Base-by-base conservation (phyloP, 805 yeast species). In the Jamesozyma piceae region DNA sequence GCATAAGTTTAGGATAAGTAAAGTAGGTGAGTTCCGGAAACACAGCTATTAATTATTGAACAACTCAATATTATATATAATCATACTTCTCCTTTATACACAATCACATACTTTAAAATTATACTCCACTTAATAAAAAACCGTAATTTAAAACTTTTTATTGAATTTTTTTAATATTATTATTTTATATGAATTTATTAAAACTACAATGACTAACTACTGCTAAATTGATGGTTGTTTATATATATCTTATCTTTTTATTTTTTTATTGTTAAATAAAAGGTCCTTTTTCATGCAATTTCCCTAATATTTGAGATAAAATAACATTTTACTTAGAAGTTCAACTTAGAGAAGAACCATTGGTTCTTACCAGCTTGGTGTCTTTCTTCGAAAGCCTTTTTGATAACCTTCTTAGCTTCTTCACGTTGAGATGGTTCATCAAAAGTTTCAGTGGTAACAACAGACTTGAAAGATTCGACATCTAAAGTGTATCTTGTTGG, bases 361-460 rank as follows among this genome's bases (percentile, higher is more conserved):
- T 88, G 89, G 88, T 90, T 89, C 83, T 90, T 87, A 72, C 98
- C 98, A 69, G 96, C 87, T 73, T 85, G 94, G 80, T 90, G 95
- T 80, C 87, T 87, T 78, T 90, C 95, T 78, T 90, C 97, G 67
- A 92, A 90, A 70, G 95, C 95, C 80, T 89, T 84, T 85, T 86
- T 90, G 73, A 92, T 86, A 69, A 82, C 88, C 80, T 92, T 90
- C 84, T 88, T 92, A 68, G 97, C 97, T 71, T 89, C 96, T 74
- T 81, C 95, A 72, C 95, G 84, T 76, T 89, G 96, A 56, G 97
- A 77, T 73, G 97, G 96, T 79, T 90, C 97, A 67, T 77, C 78
- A 72, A 90, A 83, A 65, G 97, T 78, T 71, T 90, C 97, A 62
- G 90, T 76, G 63, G 95, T 74, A 65, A 90, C 84, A 62, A 79